Base-by-base conservation (phyloP, 495 filamentous ascomycete species). In the Aspergillus sclerotioniger region DNA sequence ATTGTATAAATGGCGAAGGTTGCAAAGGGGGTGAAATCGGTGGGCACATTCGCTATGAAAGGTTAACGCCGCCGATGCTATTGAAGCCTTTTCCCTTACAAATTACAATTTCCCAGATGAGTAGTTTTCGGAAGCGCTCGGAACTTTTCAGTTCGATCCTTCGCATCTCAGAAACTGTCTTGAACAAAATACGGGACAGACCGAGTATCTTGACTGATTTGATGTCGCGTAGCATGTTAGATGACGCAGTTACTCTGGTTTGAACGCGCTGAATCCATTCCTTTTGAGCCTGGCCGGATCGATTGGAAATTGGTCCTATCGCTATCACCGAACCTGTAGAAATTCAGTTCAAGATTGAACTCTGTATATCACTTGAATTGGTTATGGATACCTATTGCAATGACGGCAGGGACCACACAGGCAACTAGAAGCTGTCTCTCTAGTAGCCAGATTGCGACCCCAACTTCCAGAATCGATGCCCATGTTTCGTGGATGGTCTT, bases 191-290 rank as follows among this genome's bases (percentile, higher is more conserved):
- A 0, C 51, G 49, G 3, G 56, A 51, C 0, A 77, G 54, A 0
- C 73, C 74, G 7, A 79, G 60, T 70, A 79, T 78, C 54, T 80
- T 76, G 31, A 81, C 65, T 10, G 63, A 59, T 53, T 76, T 75
- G 61, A 80, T 79, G 19, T 71, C 66, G 20, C 66, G 55, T 0
- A 80, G 62, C 67, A 79, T 68, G 19, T 45, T 56, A 6, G 71
- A 59, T 2, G 71, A 78, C 0, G 70, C 65, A 4, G 28, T 48
- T 10, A 80, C 35, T 9, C 77, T 54, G 19, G 58, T 53, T 51
- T 80, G 58, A 13, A 80, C 66, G 1, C 63, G 54, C 21, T 73
- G 68, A 10, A 72, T 62, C 76, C 78, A 80, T 2, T 16, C 28
- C 6, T 61, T 50, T 15, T 50, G 47, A 4, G 47, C 47, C 2